phyloP scores from a whole-genome alignment of 1,284 basidiomycete genomes.

The Cutaneotrichosporon cavernicola region DNA sequence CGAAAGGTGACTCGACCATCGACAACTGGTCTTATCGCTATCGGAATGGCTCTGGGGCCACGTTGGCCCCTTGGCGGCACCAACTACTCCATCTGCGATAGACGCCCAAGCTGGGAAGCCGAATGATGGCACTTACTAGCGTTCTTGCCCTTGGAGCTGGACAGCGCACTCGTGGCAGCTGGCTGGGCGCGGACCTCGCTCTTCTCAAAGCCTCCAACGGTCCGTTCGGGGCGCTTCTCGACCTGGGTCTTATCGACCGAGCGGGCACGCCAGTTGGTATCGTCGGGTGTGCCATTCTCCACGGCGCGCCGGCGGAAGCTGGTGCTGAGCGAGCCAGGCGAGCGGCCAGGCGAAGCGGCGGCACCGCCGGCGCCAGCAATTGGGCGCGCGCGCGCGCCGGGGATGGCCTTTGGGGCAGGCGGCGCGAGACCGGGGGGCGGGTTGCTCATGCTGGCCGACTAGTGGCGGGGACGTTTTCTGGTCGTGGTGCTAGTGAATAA shows the following conservation, averaged over 20 bases:
- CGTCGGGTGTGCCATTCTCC: slow-evolving; percentile 24
- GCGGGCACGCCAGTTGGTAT: slow-evolving; percentile 37
- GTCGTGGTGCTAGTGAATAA: background rate
- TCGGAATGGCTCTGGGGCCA: too few relatives aligned
- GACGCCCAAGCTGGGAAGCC: too few relatives aligned
- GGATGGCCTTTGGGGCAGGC: slow-evolving; percentile 31
- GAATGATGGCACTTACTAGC: background rate
- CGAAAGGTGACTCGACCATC: too few relatives aligned
- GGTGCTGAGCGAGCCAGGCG: slow-evolving; percentile 4
- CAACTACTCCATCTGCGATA: too few relatives aligned
- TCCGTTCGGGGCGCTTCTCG: slow-evolving; percentile 31
- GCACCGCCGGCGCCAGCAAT: slow-evolving; percentile 28
- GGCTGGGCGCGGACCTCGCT: slow-evolving; percentile 28
- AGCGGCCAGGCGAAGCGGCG: slow-evolving; percentile 11
- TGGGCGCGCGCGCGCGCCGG: slow-evolving; percentile 38
- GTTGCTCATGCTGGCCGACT: slow-evolving; percentile 6
- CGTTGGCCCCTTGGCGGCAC: too few relatives aligned
- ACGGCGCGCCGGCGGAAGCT: slow-evolving; percentile 16
- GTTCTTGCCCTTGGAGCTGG: slow-evolving; percentile 24
- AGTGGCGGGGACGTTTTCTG: slow-evolving; percentile 1
- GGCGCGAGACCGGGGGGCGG: background rate
- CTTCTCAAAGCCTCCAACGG: slow-evolving; percentile 43
- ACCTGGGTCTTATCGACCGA: slow-evolving; percentile 10
- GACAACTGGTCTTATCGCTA: too few relatives aligned
- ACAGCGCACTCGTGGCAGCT: slow-evolving; percentile 18